These are phyloP conservation scores for Tetrapyrgos nigripes DNA, from an alignment of 1,284 basidiomycete genomes.

Conservation along the genomic window DNA sequence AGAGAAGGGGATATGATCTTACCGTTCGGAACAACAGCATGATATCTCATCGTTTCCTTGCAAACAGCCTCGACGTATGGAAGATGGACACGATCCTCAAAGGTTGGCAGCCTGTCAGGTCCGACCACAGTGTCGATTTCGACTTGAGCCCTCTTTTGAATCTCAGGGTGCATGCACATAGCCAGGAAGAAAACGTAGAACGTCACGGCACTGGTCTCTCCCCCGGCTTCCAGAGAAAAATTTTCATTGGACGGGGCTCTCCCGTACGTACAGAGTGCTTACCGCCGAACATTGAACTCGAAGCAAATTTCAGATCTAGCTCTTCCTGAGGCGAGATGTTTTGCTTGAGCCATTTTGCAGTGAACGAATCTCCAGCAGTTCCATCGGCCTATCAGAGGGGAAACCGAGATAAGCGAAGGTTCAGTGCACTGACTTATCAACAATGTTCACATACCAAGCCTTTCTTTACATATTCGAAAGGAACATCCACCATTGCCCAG, in stretches of 20 bases:
- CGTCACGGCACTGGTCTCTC: slow-evolving; percentile 26
- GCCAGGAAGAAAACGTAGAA: slow-evolving; percentile 42
- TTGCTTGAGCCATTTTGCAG: slow-evolving; percentile 18
- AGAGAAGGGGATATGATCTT: no score
- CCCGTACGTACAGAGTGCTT: slow-evolving; percentile 6
- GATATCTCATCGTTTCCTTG: slow-evolving; percentile 49
- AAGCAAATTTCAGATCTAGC: slow-evolving; percentile 24
- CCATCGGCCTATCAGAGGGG: slow-evolving; percentile 13
- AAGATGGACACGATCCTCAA: slow-evolving; percentile 42
- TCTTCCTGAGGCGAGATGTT: slow-evolving; percentile 19
- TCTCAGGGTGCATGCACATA: slow-evolving; percentile 44
- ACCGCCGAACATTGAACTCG: slow-evolving; percentile 31
- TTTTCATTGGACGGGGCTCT: no score
- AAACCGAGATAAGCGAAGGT: background rate
- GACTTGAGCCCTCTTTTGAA: slow-evolving; percentile 44
- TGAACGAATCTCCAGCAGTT: slow-evolving; percentile 20
- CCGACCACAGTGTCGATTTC: slow-evolving; percentile 48
- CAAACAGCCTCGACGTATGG: slow-evolving; percentile 49
- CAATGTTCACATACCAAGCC: slow-evolving; percentile 23
- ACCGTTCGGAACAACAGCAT: slow-evolving; percentile 33
- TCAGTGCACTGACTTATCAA: slow-evolving; percentile 2
- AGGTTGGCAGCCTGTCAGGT: slow-evolving; percentile 44
- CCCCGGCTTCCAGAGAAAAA: slow-evolving; percentile 20
- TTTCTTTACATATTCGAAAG: slow-evolving; percentile 34
- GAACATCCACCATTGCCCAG: slow-evolving; percentile 27